Conservation (phyloP, 345 rosid species). For the Arabidopsis arenosa region DNA sequence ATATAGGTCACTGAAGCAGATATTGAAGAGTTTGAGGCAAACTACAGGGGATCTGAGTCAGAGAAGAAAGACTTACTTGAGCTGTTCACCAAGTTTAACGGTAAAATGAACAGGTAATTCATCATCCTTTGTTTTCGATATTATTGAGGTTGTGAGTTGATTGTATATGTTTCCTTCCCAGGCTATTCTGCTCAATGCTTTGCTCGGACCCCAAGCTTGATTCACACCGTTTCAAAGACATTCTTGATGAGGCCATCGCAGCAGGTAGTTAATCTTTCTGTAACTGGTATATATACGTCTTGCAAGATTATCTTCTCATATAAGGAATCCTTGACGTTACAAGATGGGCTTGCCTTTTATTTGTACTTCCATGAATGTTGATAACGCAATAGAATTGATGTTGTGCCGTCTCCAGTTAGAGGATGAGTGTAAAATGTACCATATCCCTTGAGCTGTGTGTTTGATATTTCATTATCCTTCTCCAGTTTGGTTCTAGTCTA, state of each 20-base stretch:
- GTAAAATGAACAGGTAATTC: constrained; percentile 75
- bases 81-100: constrained; percentile 64
- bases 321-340: neutral
- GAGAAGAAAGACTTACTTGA: constrained; percentile 87
- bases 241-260: constrained; percentile 73
- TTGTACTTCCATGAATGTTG: constrained; percentile 5
- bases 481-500: neutral
- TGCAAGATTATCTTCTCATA: constrained; percentile 2
- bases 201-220: constrained; percentile 88
- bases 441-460: neutral
- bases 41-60: constrained; percentile 85
- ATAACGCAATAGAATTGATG: constrained; percentile 1
- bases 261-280: constrained; percentile 51
- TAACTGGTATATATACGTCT: neutral
- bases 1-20: constrained; percentile 78
- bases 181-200: constrained; percentile 91
- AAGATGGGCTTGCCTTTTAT: neutral
- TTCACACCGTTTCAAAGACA: constrained; percentile 83
- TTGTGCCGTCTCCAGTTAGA: neutral
- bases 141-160: neutral
- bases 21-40: constrained; percentile 84
- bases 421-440: constrained; percentile 7
- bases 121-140: constrained; percentile 6
- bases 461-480: neutral
- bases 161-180: constrained; percentile 33